Base-by-base conservation (phyloP, 1,284 basidiomycete species). In the Cutaneotrichosporon cyanovorans region DNA sequence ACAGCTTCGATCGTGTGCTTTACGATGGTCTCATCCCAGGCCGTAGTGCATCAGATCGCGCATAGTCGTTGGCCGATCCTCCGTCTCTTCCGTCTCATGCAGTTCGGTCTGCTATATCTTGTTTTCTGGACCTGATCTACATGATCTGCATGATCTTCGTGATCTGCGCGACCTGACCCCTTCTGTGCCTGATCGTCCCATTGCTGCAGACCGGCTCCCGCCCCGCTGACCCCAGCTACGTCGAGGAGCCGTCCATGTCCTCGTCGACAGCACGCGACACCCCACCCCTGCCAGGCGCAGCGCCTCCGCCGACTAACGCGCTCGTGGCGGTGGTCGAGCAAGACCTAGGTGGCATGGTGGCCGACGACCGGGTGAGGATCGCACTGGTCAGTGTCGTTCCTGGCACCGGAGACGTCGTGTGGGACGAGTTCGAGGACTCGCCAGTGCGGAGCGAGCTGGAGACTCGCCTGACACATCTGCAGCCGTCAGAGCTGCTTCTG, bases 361-460 rank as follows among this genome's bases (percentile, higher is more conserved):
- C 69, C 0, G 80, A 81, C 48, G 82, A 82, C 37, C 72, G 73
- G 21, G 79, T 87, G 1, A 72, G 65, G 5, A 77, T 96, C 37
- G 84, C 82, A 2, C 74, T 96, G 64, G 77, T 95, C 39, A 80
- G 82, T 16, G 82, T 96, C 15, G 81, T 83, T 43, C 87, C 90
- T 0, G 82, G 82, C 42, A 95, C 90, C 0, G 92, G 92, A 1
- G 86, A 92, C 56, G 82, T 97, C 2, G 75, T 90, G 1, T 97
- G 87, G 80, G 93, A 98, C 60, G 80, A 87, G 54, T 95, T 91
- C 62, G 77, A 84, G 43, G 87, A 92, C 65, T 80, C 80, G 2
- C 72, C 80, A 36, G 84, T 92, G 78, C 78, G 89, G 25, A 83
- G 81, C n/a, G 90, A 93, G 68, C 78, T 95, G 5, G 90, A 91